Percentiles rank a stretch among this genome's conserved stretches.
These are phyloP conservation scores for Haematococcus sp. DNA, from an alignment of 139 green algal species.

Conservation along the genomic window DNA sequence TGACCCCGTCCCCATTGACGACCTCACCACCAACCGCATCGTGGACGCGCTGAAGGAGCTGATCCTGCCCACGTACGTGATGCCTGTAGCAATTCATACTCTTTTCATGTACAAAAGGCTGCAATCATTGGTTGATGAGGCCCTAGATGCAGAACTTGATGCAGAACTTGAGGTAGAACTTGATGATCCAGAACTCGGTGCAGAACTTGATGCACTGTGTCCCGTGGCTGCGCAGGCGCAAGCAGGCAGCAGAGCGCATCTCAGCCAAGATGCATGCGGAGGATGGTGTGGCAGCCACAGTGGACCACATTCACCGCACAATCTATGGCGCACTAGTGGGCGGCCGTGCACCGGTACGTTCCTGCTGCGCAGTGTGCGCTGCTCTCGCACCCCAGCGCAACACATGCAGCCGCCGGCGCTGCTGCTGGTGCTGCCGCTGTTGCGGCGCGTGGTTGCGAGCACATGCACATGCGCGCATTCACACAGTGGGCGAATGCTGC, in stretches of 20 bases:
- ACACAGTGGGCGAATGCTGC: no score
- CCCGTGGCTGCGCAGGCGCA: no score
- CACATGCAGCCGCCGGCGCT: no score
- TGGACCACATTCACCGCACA: slow-evolving; percentile 34
- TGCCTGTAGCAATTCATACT: not conserved
- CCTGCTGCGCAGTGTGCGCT: no score
- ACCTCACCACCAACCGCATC: slow-evolving; percentile 39
- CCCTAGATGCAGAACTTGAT: no score
- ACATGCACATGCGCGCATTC: no score
- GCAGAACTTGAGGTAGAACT: no score
- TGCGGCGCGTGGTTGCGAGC: no score
- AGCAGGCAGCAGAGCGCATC: slow-evolving; percentile 3
- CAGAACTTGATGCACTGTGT: no score
- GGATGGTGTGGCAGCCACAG: slow-evolving; percentile 25
- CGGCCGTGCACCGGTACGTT: not conserved
- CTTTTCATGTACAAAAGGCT: slow-evolving; percentile 2
- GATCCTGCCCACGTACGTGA: slow-evolving; percentile 9
- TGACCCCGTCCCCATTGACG: slow-evolving; percentile 52
- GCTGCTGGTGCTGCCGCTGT: no score
- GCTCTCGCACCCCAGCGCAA: no score
- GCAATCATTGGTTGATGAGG: not conserved
- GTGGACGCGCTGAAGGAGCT: slow-evolving; percentile 39
- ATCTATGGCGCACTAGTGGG: slow-evolving; percentile 19
- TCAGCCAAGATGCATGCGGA: slow-evolving; percentile 25
- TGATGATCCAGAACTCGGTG: no score